phyloP scores from a whole-genome alignment of 306 rosid genomes.

The Fragaria vesca region DNA sequence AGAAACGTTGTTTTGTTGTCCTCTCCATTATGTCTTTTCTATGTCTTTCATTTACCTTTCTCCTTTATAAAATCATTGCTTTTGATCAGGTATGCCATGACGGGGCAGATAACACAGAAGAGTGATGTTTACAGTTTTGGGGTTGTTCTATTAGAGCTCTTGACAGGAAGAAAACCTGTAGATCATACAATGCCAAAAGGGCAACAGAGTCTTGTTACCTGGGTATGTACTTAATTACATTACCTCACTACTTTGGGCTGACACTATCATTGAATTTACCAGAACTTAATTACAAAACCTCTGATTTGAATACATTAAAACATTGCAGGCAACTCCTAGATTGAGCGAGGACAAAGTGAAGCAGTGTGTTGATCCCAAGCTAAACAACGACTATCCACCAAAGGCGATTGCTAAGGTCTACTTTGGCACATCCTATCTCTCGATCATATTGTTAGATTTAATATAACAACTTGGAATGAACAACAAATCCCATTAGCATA shows the following conservation, averaged over 20 bases:
- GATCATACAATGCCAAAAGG: conserved; percentile 99
- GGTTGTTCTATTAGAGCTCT: conserved; percentile 91
- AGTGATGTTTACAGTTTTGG: conserved; percentile 98
- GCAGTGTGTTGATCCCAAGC: conserved; percentile 97
- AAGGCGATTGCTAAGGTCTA: conserved; percentile 95
- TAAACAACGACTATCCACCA: conserved; percentile 86
- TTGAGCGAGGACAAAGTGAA: conserved; percentile 97
- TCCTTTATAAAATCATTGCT: background rate
- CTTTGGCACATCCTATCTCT: background rate
- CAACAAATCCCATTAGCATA: background rate
- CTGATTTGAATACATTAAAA: conserved; percentile 5
- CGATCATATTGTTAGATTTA: background rate
- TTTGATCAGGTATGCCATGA: conserved; percentile 87
- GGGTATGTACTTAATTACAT: conserved; percentile 60
- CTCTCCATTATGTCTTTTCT: background rate
- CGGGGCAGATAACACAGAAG: conserved; percentile 95
- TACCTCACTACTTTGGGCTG: background rate
- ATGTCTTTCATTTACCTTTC: background rate
- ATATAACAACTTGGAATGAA: background rate
- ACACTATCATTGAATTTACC: conserved; percentile 2
- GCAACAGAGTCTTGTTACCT: conserved; percentile 99
- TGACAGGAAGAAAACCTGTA: conserved; percentile 97
- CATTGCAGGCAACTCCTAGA: conserved; percentile 93
- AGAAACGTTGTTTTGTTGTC: background rate
- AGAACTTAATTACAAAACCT: conserved; percentile 1